Percentiles rank a stretch among this genome's conserved stretches.
phyloP scores from a whole-genome alignment of 2,329 filamentous ascomycete genomes.

The Fusarium compactum region DNA sequence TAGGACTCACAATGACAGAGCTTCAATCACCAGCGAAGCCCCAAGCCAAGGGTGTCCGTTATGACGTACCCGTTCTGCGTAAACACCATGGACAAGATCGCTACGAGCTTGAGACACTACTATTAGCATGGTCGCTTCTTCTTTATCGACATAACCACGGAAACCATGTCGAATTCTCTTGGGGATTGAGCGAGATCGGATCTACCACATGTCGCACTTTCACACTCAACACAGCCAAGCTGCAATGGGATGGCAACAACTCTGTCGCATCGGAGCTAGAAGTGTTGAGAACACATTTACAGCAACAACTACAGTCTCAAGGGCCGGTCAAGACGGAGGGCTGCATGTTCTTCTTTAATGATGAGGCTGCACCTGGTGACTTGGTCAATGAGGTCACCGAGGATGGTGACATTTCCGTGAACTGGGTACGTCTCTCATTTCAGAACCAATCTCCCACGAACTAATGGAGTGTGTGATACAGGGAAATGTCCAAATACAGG shows the following conservation, averaged over 20 bases:
- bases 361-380: constrained; percentile 35
- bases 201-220: constrained; percentile 30
- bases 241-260: constrained; percentile 36
- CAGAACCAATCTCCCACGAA: background rate
- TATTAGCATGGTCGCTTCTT: constrained; percentile 44
- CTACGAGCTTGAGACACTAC: constrained; percentile 32
- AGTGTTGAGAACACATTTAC: constrained; percentile 30
- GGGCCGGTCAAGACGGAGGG: constrained; percentile 4
- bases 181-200: constrained; percentile 36
- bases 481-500: constrained; percentile 44
- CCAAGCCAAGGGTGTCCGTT: constrained; percentile 30
- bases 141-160: constrained; percentile 43
- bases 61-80: constrained; percentile 38
- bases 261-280: constrained; percentile 36
- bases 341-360: constrained; percentile 41
- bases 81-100: constrained; percentile 21
- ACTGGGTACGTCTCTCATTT: constrained; percentile 28
- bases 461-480: constrained; percentile 19
- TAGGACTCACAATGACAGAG: constrained; percentile 28
- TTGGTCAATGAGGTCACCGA: constrained; percentile 19
- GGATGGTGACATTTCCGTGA: constrained; percentile 28
- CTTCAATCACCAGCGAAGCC: constrained; percentile 14
- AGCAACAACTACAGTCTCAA: constrained; percentile 27
- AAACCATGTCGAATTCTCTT: constrained; percentile 42
- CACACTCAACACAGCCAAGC: constrained; percentile 39